These are phyloP conservation scores for Microcera coccophila DNA, from an alignment of 2,329 filamentous ascomycete genomes.

Conservation along the genomic window DNA sequence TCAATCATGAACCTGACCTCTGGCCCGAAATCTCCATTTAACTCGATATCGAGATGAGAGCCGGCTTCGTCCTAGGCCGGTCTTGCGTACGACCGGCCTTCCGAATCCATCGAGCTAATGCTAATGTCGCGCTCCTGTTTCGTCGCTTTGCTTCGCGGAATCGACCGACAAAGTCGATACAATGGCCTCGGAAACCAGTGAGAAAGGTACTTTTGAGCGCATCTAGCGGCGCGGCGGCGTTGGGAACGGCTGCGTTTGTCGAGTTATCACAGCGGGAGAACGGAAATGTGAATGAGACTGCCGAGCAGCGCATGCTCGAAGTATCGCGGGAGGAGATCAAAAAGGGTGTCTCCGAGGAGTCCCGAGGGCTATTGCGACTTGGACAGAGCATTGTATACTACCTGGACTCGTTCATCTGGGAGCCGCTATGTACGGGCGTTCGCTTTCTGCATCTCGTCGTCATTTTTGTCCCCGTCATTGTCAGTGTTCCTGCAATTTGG, in stretches of 20 bases:
- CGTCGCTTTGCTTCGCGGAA: slow-evolving; percentile 25
- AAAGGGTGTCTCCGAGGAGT: slow-evolving; percentile 61
- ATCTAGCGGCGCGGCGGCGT: slow-evolving; percentile 38
- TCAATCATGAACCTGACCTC: slow-evolving; percentile 16
- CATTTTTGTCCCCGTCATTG: slow-evolving; percentile 88
- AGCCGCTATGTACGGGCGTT: slow-evolving; percentile 80
- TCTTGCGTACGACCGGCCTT: slow-evolving; percentile 39
- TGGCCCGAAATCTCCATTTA: slow-evolving; percentile 1
- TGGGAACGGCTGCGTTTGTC: slow-evolving; percentile 56
- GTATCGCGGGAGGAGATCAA: slow-evolving; percentile 73
- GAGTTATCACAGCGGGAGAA: slow-evolving; percentile 55
- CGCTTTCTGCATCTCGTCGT: slow-evolving; percentile 82
- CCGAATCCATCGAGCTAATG: slow-evolving; percentile 24
- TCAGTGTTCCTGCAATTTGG: slow-evolving; percentile 77
- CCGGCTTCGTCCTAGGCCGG: slow-evolving; percentile 41
- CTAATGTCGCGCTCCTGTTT: slow-evolving; percentile 12
- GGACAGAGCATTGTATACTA: slow-evolving; percentile 60
- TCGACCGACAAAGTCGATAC: slow-evolving; percentile 22
- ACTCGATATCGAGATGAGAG: slow-evolving; percentile 42
- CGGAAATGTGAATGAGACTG: slow-evolving; percentile 54
- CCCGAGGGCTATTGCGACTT: slow-evolving; percentile 55
- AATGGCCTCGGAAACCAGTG: slow-evolving; percentile 20
- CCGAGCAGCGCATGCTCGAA: slow-evolving; percentile 82
- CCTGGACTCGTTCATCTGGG: slow-evolving; percentile 70
- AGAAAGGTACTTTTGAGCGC: slow-evolving; percentile 35